phyloP scores from a whole-genome alignment of 257 asterid species.

The Osmanthus fragrans region DNA sequence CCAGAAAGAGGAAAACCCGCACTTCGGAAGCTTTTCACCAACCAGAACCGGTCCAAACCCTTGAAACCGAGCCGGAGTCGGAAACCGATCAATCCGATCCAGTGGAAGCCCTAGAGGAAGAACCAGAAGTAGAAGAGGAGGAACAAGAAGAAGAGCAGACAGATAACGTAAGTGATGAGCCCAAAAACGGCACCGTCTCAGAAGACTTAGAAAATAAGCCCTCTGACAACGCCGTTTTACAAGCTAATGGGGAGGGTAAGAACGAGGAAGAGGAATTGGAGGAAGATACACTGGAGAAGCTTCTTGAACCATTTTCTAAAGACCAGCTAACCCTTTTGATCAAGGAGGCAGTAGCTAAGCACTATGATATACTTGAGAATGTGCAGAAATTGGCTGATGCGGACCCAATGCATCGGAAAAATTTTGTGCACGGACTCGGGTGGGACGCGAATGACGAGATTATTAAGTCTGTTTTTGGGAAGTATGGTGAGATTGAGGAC shows the following conservation, averaged over 20 bases:
- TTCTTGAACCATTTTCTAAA: constrained; percentile 82
- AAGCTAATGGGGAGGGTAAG: constrained; percentile 44
- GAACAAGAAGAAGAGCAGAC: constrained; percentile 15
- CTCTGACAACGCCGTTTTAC: constrained; percentile 24
- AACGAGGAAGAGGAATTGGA: constrained; percentile 52
- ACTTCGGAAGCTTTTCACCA: constrained; percentile 44
- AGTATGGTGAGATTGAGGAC: constrained; percentile 92
- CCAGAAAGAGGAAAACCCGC: constrained; percentile 76
- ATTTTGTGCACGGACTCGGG: constrained; percentile 86
- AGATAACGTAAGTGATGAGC: constrained; percentile 29
- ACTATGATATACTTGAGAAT: constrained; percentile 58
- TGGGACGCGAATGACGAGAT: constrained; percentile 88
- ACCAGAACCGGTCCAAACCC: constrained; percentile 33
- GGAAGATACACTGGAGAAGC: constrained; percentile 78
- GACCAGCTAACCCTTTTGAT: constrained; percentile 70
- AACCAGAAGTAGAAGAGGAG: constrained; percentile 30
- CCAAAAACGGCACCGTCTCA: constrained; percentile 9
- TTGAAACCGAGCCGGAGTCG: constrained; percentile 28
- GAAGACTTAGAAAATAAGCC: constrained; percentile 24
- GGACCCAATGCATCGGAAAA: constrained; percentile 91
- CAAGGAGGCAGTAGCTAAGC: constrained; percentile 61
- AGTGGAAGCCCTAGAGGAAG: constrained; percentile 33
- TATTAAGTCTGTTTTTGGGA: constrained; percentile 53
- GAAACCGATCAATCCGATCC: constrained; percentile 9
- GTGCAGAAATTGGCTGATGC: constrained; percentile 68